Evolutionary conservation across 768 basidiomycete genomes (phyloP), one percentile per base, ranked within the genome.

Genomic region (Trametes cubensis): DNA sequence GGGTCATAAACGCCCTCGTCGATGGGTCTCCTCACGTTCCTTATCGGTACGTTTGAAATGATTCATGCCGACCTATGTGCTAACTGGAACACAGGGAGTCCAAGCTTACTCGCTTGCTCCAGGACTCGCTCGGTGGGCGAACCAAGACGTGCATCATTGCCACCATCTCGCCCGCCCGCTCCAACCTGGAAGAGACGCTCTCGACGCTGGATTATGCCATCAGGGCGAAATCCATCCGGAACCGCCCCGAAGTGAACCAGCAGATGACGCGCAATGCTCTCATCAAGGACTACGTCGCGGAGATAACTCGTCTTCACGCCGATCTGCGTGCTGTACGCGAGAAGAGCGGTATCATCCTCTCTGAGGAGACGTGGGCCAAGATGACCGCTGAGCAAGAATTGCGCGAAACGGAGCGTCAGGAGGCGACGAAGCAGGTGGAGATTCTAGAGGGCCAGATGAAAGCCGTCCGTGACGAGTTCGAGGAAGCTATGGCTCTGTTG

Each of bases 81-180:
- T 63, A 5, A 61, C 39, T n/a, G 25, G 10, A 6, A 10, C 56
- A 11, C 69, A 92, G 94, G 26, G 97, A 99, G 76, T 98, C 96
- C 3, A 98, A 98, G 72, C 88, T 99, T 55, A 99, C 97, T 15
- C 92, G 97, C 39, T 82, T 99, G 11, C 83, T 99, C 4, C 96
- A 98, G 88, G 97, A 99, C 76, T 99, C 97, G n/a, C 82, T 99
- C 5, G 97, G 97, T 6, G 97, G 97, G 0, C 84, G 88, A 34
- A 99, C 97, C 6, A 98, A 98, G 77, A 99, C 97, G 0, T 96
- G 94, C 69, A 94, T 99, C 71, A 92, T 99, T 64, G 97, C 95
- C 0, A 98, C 97, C 6, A 85, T 98, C 69, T 96, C 94, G 10
- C 96, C 97, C 1, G 92, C 94, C 5, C 86, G 92, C 23, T 92